Evolutionary conservation across 148 eudicot species (phyloP).

Genomic region (Cornus controversa): DNA sequence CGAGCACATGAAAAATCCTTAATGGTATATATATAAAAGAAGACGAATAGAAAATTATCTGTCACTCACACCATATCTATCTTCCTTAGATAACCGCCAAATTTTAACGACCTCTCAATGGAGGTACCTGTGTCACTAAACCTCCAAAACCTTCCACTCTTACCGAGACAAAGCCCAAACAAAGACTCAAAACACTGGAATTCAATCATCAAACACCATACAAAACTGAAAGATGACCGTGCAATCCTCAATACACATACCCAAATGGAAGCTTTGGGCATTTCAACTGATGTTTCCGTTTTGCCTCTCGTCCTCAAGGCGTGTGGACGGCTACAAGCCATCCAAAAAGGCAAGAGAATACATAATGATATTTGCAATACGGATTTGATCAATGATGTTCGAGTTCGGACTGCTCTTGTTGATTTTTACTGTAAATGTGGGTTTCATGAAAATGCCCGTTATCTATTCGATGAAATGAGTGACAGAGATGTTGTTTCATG

Average conservation of each 20-base stretch:
- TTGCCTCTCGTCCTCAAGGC: slow-evolving; percentile 52
- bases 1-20: too few species aligned
- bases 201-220: slow-evolving; percentile 37
- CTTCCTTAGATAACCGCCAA: background rate
- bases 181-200: slow-evolving; percentile 36
- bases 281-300: slow-evolving; percentile 28
- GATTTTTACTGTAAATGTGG: slow-evolving; percentile 56
- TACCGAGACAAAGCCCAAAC: background rate
- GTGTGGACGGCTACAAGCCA: slow-evolving; percentile 37
- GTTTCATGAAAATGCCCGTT: slow-evolving; percentile 33
- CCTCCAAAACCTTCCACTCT: slow-evolving; percentile 8
- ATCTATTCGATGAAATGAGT: slow-evolving; percentile 42
- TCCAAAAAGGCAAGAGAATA: slow-evolving; percentile 43
- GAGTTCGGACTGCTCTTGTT: slow-evolving; percentile 43
- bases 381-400: slow-evolving; percentile 29
- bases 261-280: slow-evolving; percentile 35
- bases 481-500: slow-evolving; percentile 56
- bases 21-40: too few species aligned
- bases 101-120: slow-evolving; percentile 11
- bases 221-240: slow-evolving; percentile 37
- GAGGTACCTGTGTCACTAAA: slow-evolving; percentile 9
- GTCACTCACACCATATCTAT: background rate
- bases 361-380: slow-evolving; percentile 19
- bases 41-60: too few species aligned
- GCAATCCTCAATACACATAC: slow-evolving; percentile 36